Evolutionary conservation across 306 rosid genomes (phyloP).

Genomic region (Sechiopsis laciniata): DNA sequence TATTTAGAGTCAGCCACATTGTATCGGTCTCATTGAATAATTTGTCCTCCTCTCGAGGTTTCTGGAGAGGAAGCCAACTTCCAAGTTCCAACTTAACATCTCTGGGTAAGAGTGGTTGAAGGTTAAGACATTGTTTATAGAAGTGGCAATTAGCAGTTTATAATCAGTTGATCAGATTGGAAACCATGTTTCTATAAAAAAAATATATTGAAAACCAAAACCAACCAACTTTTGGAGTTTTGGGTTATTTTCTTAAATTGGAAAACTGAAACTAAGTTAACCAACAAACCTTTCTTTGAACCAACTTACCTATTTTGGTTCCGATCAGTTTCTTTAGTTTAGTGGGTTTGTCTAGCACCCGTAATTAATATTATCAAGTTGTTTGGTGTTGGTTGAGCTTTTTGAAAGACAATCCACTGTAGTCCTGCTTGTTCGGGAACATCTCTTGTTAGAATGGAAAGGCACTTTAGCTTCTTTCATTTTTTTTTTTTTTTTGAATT

Average conservation of each 20-base stretch:
- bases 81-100: too few species aligned
- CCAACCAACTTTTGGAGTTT: not conserved
- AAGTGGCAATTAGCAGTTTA: constrained; percentile 1
- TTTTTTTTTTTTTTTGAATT: too few species aligned
- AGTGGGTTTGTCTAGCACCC: not conserved
- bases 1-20: too few species aligned
- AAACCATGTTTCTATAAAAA: too few species aligned
- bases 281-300: not conserved
- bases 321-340: not conserved
- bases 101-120: not conserved
- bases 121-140: not conserved
- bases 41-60: not conserved
- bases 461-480: not conserved
- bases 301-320: not conserved
- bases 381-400: not conserved
- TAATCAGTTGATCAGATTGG: not conserved
- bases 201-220: not conserved
- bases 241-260: too few species aligned
- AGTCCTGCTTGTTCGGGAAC: not conserved
- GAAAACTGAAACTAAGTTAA: not conserved
- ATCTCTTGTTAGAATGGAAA: constrained; percentile 2
- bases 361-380: not conserved
- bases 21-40: too few species aligned
- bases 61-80: not conserved
- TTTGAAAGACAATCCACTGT: not conserved